Evolutionary conservation across 202 grass and related monocot species (phyloP), one percentile per base, ranked within the genome.

Genomic region (Thinopyrum obtusiflorum): DNA sequence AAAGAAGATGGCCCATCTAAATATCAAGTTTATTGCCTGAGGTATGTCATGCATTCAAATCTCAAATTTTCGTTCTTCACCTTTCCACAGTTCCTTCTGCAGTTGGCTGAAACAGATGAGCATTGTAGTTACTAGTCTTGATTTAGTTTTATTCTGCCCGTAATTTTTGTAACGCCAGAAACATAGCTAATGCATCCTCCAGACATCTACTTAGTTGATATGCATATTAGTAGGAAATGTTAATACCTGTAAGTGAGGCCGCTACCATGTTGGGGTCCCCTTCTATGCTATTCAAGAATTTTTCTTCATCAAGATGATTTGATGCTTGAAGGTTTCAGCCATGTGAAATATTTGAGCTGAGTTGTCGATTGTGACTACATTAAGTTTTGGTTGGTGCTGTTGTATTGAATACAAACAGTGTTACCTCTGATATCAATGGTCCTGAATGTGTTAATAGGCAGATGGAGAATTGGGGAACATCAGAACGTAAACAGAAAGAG

Each of bases 391-490:
- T 59, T 86, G 20, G 23, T 39, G 46, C 21, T 83, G 24, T 39
- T 80, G 18, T 80, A 61, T 47, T 82, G 53, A 77, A 68, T 47
- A 46, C 61, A 53, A 76, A 53, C 25, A 85, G 74, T 76, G 27
- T 21, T 60, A 14, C 61, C 57, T 92, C 47, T 86, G 51, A 86
- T 36, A 29, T 79, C 53, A 79, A 35, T 80, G 44, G 61, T 25
- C 53, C 53, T 81, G 47, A 78, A 87, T 80, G 40, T 86, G 53
- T 87, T 86, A 67, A 59, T 79, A 98, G 93, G 84, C 91, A 92
- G 49, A 94, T 98, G 95, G 70, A 91, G 78, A 95, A 11, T 53
- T 95, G 91, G 93, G 93, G 93, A 84, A 98, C 89, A 86, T 95
- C 93, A 89, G 33, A 73, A 31, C 80, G 71, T 55, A 98, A 94